Base-by-base conservation (phyloP, 768 basidiomycete genomes). In the Mycena alexandri region DNA sequence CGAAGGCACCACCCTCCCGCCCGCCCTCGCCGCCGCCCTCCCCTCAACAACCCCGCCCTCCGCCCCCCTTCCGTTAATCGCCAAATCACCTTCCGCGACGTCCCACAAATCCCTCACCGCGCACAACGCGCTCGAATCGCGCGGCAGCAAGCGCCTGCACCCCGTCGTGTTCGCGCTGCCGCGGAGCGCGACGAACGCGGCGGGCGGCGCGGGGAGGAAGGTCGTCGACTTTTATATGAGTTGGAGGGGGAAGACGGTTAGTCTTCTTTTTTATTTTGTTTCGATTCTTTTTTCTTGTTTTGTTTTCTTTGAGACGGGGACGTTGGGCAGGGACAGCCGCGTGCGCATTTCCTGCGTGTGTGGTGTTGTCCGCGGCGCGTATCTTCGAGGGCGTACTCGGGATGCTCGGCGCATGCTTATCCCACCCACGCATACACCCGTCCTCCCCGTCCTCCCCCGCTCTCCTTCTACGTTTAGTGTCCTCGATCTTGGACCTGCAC, bases 151-250 rank as follows among this genome's bases (percentile, higher is more conserved):
- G 22, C 41, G 51, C 51, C 51, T 63, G 63, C 78, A 70, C 63
- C 79, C 80, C 12, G 77, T 85, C 21, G 83, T 86, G 11, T 85
- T 85, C 70, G 85, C 82, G 3, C 80, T 85, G 57, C 62, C 62
- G n/a, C 61, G 53, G 29, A 44, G 41, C 42, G 78, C 29, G 29
- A 29, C 29, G 29, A 29, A 29, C 29, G 6, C n/a, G n/a, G n/a
- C n/a, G n/a, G n/a, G n/a, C n/a, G n/a, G n/a, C n/a, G n/a, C 77
- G 13, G 80, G 79, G 24, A 76, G 78, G 58, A 83, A 80, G 68
- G 79, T 80, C 43, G 80, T 85, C 38, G 84, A 87, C 71, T 86
- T 84, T 73, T 85, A 85, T 68, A 83, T 85, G 82, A 81, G 83
- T 36, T 86, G 85, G 85, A 77, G 79, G 67, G 79, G 81, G 16